Evolutionary conservation across 495 filamentous ascomycete genomes (phyloP).

Genomic region (Terfezia boudieri): DNA sequence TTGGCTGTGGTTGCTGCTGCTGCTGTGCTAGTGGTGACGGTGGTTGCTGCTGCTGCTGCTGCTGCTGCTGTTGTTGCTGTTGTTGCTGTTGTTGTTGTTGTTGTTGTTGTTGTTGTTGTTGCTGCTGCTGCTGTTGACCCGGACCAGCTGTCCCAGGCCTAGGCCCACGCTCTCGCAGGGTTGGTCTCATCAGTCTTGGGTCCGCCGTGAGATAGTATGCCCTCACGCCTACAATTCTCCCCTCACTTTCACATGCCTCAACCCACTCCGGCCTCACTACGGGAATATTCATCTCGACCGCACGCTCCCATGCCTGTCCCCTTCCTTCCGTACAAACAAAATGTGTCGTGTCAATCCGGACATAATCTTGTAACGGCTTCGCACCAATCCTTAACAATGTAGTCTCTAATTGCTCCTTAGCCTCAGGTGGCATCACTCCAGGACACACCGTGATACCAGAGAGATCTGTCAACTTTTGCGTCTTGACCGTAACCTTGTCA

Average conservation of each 20-base stretch:
- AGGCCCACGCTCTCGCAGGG: neutral
- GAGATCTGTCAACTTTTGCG: conserved; percentile 97
- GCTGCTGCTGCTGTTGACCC: conserved; percentile 6
- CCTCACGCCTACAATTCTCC: conserved; percentile 78
- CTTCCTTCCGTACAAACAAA: conserved; percentile 95
- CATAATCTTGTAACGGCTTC: conserved; percentile 58
- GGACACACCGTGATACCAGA: conserved; percentile 89
- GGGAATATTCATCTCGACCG: conserved; percentile 92
- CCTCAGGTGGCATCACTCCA: conserved; percentile 54
- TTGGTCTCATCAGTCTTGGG: conserved; percentile 21
- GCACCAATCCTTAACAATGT: conserved; percentile 78
- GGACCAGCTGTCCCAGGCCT: conserved; percentile 10
- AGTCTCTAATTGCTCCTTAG: conserved; percentile 46
- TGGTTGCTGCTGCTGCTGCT: conserved; percentile 6
- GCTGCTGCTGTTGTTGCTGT: too few relatives aligned
- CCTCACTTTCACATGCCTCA: conserved; percentile 77
- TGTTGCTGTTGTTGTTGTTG: too few relatives aligned
- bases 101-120: conserved; percentile 7
- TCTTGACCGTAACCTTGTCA: conserved; percentile 65
- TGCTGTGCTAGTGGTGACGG: conserved; percentile 1
- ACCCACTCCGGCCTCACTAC: conserved; percentile 97
- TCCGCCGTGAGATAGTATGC: conserved; percentile 90
- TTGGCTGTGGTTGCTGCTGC: conserved; percentile 6
- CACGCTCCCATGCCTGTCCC: conserved; percentile 79
- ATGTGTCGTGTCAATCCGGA: conserved; percentile 94